phyloP scores from a whole-genome alignment of 768 basidiomycete species.

The Pleurotus tuoliensis region DNA sequence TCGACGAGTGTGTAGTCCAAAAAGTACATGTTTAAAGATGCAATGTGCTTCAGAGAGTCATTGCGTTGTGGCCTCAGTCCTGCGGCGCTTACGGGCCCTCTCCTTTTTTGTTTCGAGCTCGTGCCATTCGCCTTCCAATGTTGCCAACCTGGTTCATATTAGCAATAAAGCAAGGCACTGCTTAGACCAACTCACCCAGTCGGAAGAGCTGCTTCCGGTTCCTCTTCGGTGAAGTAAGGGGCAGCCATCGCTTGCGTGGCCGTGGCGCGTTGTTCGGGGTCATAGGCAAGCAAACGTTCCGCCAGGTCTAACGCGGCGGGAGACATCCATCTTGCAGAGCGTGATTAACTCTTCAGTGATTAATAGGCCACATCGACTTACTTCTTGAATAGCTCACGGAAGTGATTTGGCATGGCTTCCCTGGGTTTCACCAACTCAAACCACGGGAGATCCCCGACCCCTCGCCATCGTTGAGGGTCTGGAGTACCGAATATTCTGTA shows the following conservation, averaged over 20 bases:
- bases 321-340: conserved; percentile 67
- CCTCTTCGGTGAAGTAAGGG: conserved; percentile 81
- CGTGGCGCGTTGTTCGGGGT: conserved; percentile 73
- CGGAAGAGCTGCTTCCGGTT: conserved; percentile 70
- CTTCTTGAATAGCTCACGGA: conserved; percentile 86
- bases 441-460: conserved; percentile 85
- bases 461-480: conserved; percentile 76
- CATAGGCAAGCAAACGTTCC: conserved; percentile 72
- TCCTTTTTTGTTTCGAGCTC: conserved; percentile 95
- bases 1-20: conserved; percentile 11
- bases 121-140: conserved; percentile 94
- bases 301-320: conserved; percentile 86
- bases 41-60: conserved; percentile 21
- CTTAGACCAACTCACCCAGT: conserved; percentile 47
- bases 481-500: conserved; percentile 92
- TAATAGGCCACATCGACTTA: conserved; percentile 27
- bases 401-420: conserved; percentile 66
- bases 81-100: conserved; percentile 75
- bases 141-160: conserved; percentile 52
- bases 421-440: conserved; percentile 96
- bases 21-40: conserved; percentile 16
- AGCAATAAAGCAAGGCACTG: conserved; percentile 6
- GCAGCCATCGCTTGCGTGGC: conserved; percentile 78
- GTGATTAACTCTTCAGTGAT: background rate
- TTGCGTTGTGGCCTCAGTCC: conserved; percentile 47